Conservation (phyloP, 2,329 filamentous ascomycete genomes). For the Grosmannia penicillata region DNA sequence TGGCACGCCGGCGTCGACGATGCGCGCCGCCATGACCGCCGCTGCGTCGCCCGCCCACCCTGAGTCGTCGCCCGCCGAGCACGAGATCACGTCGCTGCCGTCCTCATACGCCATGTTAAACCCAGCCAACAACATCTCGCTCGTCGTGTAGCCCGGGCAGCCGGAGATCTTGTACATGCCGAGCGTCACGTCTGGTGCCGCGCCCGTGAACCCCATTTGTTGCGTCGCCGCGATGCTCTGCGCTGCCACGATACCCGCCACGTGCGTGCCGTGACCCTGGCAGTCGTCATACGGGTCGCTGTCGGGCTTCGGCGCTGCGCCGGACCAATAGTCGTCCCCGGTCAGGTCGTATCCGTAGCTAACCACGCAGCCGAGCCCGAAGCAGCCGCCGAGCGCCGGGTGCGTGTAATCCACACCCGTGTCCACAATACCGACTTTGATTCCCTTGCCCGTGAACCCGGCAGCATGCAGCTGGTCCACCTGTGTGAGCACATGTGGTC, state of each 20-base stretch:
- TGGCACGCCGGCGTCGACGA: conserved; percentile 34
- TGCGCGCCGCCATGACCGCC: conserved; percentile 33
- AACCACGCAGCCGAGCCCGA: conserved; percentile 7
- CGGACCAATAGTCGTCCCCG: conserved; percentile 19
- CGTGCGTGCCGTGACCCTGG: conserved; percentile 42
- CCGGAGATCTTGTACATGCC: conserved; percentile 43
- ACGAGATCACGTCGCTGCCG: conserved; percentile 40
- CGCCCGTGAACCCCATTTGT: conserved; percentile 40
- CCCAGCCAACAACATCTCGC: conserved; percentile 43
- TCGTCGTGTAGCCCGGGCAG: conserved; percentile 30
- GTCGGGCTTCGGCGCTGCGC: conserved; percentile 22
- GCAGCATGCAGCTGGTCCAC: conserved; percentile 34
- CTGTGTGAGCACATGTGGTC: conserved; percentile 39
- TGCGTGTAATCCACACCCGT: conserved; percentile 13
- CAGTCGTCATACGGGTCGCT: conserved; percentile 39
- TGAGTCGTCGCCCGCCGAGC: conserved; percentile 32
- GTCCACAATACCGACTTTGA: conserved; percentile 38
- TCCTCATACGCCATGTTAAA: conserved; percentile 45
- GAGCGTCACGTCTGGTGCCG: conserved; percentile 38
- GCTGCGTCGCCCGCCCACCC: conserved; percentile 38
- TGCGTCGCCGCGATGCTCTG: conserved; percentile 32
- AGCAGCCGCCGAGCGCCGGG: conserved; percentile 20
- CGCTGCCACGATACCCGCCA: conserved; percentile 47
- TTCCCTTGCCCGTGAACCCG: conserved; percentile 32
- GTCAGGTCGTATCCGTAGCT: conserved; percentile 6